Evolutionary conservation across 129 eudicot species (phyloP).

Genomic region (Pseudognaphalium luteoalbum): DNA sequence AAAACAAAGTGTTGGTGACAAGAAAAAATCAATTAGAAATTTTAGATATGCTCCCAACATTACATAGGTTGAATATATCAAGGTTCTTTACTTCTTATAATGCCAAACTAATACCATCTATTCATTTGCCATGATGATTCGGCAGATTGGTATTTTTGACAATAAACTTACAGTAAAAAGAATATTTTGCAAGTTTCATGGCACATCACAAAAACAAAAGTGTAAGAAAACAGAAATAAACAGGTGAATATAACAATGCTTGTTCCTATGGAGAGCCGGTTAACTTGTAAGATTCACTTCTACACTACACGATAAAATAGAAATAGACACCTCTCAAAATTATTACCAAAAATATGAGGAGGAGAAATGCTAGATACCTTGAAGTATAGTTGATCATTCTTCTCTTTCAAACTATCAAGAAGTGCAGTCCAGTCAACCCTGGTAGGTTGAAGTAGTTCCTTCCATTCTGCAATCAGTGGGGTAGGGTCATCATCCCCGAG

Average conservation of each 20-base stretch:
- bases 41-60: not conserved
- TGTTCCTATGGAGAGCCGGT: not conserved
- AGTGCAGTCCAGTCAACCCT: slow-evolving; percentile 76
- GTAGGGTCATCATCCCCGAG: slow-evolving; percentile 60
- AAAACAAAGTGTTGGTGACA: slow-evolving; percentile 13
- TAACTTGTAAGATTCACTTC: not conserved
- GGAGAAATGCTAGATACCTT: slow-evolving; percentile 51
- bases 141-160: not conserved
- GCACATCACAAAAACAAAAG: not conserved
- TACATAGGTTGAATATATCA: not conserved
- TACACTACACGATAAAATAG: not conserved
- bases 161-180: not conserved
- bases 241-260: not conserved
- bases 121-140: too few relatives aligned
- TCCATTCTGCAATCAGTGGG: slow-evolving; percentile 73
- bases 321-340: not conserved
- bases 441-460: slow-evolving; percentile 65
- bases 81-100: not conserved
- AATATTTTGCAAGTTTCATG: not conserved
- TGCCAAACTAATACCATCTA: slow-evolving; percentile 10
- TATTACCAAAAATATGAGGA: slow-evolving; percentile 13
- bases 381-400: slow-evolving; percentile 41
- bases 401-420: slow-evolving; percentile 61
- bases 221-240: not conserved
- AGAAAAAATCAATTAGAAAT: not conserved